Conservation (phyloP, 768 basidiomycete species). For the Dacryopinax spathularia region DNA sequence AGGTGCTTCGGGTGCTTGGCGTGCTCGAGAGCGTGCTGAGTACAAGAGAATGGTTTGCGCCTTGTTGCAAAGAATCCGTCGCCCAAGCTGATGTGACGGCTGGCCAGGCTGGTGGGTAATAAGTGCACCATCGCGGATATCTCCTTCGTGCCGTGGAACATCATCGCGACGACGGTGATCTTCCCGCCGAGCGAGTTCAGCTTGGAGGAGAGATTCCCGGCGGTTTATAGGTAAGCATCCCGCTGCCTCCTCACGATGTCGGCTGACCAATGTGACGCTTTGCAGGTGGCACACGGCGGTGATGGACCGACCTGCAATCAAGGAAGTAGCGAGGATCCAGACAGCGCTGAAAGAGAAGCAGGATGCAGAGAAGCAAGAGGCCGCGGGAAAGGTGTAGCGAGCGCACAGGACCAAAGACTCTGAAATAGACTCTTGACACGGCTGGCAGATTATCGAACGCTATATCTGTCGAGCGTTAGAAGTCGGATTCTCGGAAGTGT, state of each 20-base stretch:
- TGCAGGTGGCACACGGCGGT: neutral
- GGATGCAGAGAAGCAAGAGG: neutral
- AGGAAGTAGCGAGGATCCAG: neutral
- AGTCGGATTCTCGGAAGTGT: too few relatives aligned
- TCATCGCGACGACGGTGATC: neutral
- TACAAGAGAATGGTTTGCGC: constrained; percentile 21
- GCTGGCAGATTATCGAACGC: too few relatives aligned
- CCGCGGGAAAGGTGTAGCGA: neutral
- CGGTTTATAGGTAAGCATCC: neutral
- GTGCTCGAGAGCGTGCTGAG: constrained; percentile 21
- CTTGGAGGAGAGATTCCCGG: neutral
- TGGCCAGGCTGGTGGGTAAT: constrained; percentile 9
- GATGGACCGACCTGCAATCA: neutral
- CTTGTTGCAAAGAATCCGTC: neutral
- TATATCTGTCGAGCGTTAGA: too few relatives aligned
- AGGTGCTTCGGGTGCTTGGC: constrained; percentile 19
- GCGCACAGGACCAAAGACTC: too few relatives aligned
- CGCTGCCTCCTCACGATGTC: neutral
- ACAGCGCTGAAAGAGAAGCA: neutral
- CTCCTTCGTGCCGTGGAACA: constrained; percentile 10
- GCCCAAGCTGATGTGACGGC: neutral
- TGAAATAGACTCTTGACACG: too few relatives aligned
- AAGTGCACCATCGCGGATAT: constrained; percentile 16
- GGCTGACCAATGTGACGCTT: neutral
- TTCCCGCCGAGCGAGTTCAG: neutral